Evolutionary conservation across 139 green algal genomes (phyloP), one percentile per base, ranked within the genome.

Genomic region (Micractinium sp.): DNA sequence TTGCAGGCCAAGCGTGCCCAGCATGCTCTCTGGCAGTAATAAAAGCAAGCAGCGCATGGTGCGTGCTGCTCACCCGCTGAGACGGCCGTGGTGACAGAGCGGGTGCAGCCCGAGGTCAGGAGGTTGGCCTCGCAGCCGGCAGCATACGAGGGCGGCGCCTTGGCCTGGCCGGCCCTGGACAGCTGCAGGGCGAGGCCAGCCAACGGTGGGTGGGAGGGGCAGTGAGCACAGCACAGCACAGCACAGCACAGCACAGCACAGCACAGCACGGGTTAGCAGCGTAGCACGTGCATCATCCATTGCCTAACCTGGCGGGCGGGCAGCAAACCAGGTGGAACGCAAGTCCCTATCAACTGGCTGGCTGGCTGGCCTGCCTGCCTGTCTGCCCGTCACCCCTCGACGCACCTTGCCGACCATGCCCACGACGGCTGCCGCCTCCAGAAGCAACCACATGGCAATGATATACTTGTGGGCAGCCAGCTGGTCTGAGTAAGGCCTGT

Each of bases 81-180:
- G 47, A 39, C 3, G 66, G 23, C 22, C 3, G 66, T 27, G 23
- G 66, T 73, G 33, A n/a, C 33, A 1, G 61, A 53, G 31, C 56
- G 56, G 35, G 31, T 41, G 56, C 81, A 86, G 3, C 15, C 15
- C 1, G 36, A 16, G 9, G 14, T 5, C 18, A 73, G 73, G 33
- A 86, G 81, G n/a, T 86, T 35, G 13, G 31, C 20, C 20, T 86
- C 56, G 56, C 81, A 86, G 56, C 81, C 25, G 77, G 77, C 7
- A 19, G 61, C 82, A 77, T 14, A 77, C 0, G 31, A 77, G 2
- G 71, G 53, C 36, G 71, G 31, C 9, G 47, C 13, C 14, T 39
- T 41, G 29, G 53, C 53, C 47, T 73, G 47, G 22, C 73, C 80
- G 9, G 12, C 53, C 22, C 9, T 56, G 7, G 5, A 16, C 7